Evolutionary conservation across 768 basidiomycete genomes (phyloP), one percentile per base, ranked within the genome.

Genomic region (Termitomyces bulborhizus): DNA sequence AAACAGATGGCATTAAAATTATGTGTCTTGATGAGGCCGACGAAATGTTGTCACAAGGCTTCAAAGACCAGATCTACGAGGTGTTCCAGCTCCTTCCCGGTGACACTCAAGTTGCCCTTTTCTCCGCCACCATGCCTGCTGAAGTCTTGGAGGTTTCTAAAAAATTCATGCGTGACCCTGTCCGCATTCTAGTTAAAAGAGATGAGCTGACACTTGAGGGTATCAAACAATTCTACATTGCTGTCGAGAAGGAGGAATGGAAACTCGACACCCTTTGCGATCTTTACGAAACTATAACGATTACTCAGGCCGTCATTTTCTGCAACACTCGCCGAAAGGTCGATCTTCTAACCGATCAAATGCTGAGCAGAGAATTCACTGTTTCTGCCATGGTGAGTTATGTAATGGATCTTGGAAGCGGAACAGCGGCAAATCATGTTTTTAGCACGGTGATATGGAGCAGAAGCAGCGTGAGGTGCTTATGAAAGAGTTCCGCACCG

Each of bases 181-280:
- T 98, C 71, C 79, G 94, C 52, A 98, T 99, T 69, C 86, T 98
- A 62, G 96, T 99, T 76, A 99, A 99, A 86, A 81, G 90, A 61
- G 96, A 98, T 69, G 96, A 99, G 73, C 73, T 98, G 71, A 98
- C 96, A 31, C 86, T 99, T 53, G 96, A 99, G 73, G 96, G 94
- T 88, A 97, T 97, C 82, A 93, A 94, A 76, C 94, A 97, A 71
- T 97, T 96, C 77, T 98, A 95, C 75, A 95, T 98, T 65, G 96
- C 96, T 48, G 96, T 98, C 57, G 96, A 98, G 75, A 98, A 98
- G 80, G 96, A 98, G 76, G 96, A 98, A 65, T 99, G 95, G 96
- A 98, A 98, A 74, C 78, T 98, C 57, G 96, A 99, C 76, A 99
- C 96, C 44, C 86, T 99, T 39, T 98, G 92, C 75, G 96, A 99